These are phyloP conservation scores for Xylaria arbuscula DNA, from an alignment of 2,329 filamentous ascomycete genomes.

Conservation along the genomic window DNA sequence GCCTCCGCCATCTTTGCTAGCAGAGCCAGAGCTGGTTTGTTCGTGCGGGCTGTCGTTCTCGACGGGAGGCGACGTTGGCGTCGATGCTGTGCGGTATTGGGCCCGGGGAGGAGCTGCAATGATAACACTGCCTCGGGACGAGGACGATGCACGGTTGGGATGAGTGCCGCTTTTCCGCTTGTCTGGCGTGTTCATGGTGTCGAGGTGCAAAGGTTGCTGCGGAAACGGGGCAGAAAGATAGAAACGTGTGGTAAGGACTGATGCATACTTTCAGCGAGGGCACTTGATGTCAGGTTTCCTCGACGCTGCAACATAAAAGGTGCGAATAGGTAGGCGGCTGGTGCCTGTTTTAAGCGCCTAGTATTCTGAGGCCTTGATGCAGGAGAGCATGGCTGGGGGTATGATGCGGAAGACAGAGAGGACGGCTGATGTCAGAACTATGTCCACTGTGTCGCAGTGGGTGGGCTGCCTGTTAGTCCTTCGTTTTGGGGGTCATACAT, in stretches of 20 bases:
- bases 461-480: neutral
- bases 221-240: conserved; percentile 25
- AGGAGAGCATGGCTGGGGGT: neutral
- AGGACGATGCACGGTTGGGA: conserved; percentile 49
- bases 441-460: conserved; percentile 4
- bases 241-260: conserved; percentile 24
- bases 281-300: neutral
- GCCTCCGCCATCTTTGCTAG: conserved; percentile 41
- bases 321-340: neutral
- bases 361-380: neutral
- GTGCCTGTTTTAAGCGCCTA: conserved; percentile 7
- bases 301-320: neutral
- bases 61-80: conserved; percentile 49
- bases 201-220: conserved; percentile 32
- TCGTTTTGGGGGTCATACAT: neutral
- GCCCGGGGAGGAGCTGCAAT: conserved; percentile 57
- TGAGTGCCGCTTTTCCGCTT: conserved; percentile 56
- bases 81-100: conserved; percentile 50
- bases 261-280: conserved; percentile 29
- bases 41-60: conserved; percentile 46
- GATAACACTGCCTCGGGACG: conserved; percentile 48
- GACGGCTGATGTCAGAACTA: conserved; percentile 17
- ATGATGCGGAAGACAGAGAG: neutral
- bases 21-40: conserved; percentile 38
- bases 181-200: conserved; percentile 56